These are phyloP conservation scores for Hypoxylon sp. DNA, from an alignment of 2,329 filamentous ascomycete species.

Conservation along the genomic window DNA sequence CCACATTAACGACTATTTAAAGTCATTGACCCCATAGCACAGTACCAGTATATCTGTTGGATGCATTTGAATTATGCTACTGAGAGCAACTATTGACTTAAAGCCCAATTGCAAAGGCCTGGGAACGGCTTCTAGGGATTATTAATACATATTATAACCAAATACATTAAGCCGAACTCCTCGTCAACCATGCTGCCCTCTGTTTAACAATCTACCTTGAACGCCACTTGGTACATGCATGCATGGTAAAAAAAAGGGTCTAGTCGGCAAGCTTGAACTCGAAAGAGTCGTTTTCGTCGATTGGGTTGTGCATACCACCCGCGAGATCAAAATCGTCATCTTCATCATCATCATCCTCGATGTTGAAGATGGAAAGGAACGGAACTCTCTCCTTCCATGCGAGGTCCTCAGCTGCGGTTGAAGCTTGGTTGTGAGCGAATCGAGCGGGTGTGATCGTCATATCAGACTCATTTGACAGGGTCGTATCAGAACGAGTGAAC, in stretches of 20 bases:
- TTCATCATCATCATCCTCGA: constrained; percentile 56
- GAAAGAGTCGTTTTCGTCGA: constrained; percentile 61
- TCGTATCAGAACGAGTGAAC: constrained; percentile 48
- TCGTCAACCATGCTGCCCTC: constrained; percentile 8
- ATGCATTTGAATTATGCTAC: no score
- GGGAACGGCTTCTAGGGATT: constrained; percentile 2
- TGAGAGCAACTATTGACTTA: no score
- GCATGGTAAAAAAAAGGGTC: constrained; percentile 1
- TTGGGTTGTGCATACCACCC: constrained; percentile 44
- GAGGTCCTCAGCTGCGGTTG: constrained; percentile 44
- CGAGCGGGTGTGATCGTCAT: constrained; percentile 59
- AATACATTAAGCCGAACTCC: no score
- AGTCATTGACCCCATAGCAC: no score
- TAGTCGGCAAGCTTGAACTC: constrained; percentile 57
- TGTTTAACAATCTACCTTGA: constrained; percentile 5
- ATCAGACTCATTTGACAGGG: constrained; percentile 51
- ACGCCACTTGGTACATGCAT: constrained; percentile 18
- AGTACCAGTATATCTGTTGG: no score
- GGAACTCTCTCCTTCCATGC: constrained; percentile 55
- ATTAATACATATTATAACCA: constrained; percentile 16
- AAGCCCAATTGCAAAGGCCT: not conserved
- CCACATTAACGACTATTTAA: no score
- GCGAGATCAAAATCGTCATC: constrained; percentile 48
- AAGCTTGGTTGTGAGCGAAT: constrained; percentile 48
- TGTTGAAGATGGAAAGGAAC: constrained; percentile 67